A percentile compares a stretch with the other conserved stretches of the same genome.
phyloP scores from a whole-genome alignment of 306 rosid genomes.

The Mucuna pruriens region DNA sequence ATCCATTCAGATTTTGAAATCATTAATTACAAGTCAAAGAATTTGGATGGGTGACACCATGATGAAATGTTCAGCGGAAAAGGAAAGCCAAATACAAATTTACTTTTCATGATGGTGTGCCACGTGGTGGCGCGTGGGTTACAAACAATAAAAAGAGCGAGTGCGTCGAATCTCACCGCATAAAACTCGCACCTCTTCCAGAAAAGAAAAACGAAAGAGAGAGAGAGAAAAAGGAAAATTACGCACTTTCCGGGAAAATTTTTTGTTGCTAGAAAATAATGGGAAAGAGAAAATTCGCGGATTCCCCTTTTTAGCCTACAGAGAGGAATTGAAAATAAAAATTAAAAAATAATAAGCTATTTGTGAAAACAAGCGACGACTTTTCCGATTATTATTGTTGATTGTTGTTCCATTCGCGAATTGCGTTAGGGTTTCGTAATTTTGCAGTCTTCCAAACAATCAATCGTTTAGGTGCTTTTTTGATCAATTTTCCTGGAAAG shows the following conservation, averaged over 20 bases:
- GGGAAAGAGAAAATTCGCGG: slow-evolving; percentile 15
- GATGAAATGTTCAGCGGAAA: slow-evolving; percentile 1
- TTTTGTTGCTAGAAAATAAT: slow-evolving; percentile 20
- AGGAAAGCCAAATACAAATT: slow-evolving; percentile 5
- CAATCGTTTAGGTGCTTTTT: slow-evolving; percentile 16
- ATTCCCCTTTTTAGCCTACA: slow-evolving; percentile 37
- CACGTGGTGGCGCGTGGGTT: slow-evolving; percentile 46
- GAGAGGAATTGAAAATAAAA: background rate
- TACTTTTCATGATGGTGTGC: background rate
- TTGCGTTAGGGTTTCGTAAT: slow-evolving; percentile 58
- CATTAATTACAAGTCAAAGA: background rate
- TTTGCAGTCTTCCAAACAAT: slow-evolving; percentile 37
- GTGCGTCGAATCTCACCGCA: slow-evolving; percentile 35
- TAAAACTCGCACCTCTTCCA: slow-evolving; percentile 38
- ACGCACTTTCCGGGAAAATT: slow-evolving; percentile 52
- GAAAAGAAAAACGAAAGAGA: background rate
- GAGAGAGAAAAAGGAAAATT: slow-evolving; percentile 32
- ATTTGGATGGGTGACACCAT: slow-evolving; percentile 26
- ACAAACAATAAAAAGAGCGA: background rate
- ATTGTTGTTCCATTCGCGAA: slow-evolving; percentile 34
- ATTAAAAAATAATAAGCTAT: slow-evolving; percentile 17
- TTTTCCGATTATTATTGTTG: slow-evolving; percentile 27
- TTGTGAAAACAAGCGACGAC: slow-evolving; percentile 33
- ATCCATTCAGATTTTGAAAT: background rate
- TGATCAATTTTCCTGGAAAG: slow-evolving; percentile 15